Percentiles rank a stretch among this genome's conserved stretches.
These are phyloP conservation scores for Chlorella variabilis DNA, from an alignment of 163 green algal genomes.

Conservation along the genomic window DNA sequence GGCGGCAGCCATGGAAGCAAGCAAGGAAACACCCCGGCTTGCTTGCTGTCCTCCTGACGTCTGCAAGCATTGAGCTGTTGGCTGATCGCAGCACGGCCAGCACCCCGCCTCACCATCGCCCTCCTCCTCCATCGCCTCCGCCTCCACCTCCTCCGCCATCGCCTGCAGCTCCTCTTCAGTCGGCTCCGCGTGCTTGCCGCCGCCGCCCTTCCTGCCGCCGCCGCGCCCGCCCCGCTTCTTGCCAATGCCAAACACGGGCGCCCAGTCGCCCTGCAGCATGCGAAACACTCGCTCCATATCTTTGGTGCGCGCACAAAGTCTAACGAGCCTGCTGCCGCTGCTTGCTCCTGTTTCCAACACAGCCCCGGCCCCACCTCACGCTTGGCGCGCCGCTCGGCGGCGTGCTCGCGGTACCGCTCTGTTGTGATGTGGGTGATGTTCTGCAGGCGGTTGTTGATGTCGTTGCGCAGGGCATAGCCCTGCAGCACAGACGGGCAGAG, in stretches of 20 bases:
- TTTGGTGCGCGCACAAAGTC: no score
- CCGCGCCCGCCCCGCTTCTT: slow-evolving; percentile 3
- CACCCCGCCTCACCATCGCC: slow-evolving; percentile 34
- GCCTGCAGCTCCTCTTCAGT: slow-evolving; percentile 44
- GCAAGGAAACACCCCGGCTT: no score
- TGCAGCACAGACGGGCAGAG: background rate
- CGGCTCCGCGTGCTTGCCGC: slow-evolving; percentile 12
- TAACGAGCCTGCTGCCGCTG: background rate
- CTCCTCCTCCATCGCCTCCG: slow-evolving; percentile 14
- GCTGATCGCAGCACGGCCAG: no score
- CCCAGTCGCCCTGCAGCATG: slow-evolving; percentile 20
- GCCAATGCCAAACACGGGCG: background rate
- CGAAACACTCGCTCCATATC: no score
- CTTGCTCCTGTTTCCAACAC: no score
- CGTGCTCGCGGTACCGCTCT: slow-evolving; percentile 19
- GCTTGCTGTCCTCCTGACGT: no score
- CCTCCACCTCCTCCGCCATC: slow-evolving; percentile 19
- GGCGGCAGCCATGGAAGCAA: no score
- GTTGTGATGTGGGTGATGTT: slow-evolving; percentile 23
- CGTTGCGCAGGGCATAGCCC: slow-evolving; percentile 52
- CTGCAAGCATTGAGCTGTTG: no score
- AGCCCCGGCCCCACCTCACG: slow-evolving; percentile 23
- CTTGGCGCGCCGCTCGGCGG: background rate
- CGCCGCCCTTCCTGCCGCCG: background rate
- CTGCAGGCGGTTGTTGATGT: slow-evolving; percentile 57